Percentiles rank a stretch among this genome's conserved stretches.
Evolutionary conservation across 139 green algal genomes (phyloP).

Genomic region (Pedinophyceae sp.): DNA sequence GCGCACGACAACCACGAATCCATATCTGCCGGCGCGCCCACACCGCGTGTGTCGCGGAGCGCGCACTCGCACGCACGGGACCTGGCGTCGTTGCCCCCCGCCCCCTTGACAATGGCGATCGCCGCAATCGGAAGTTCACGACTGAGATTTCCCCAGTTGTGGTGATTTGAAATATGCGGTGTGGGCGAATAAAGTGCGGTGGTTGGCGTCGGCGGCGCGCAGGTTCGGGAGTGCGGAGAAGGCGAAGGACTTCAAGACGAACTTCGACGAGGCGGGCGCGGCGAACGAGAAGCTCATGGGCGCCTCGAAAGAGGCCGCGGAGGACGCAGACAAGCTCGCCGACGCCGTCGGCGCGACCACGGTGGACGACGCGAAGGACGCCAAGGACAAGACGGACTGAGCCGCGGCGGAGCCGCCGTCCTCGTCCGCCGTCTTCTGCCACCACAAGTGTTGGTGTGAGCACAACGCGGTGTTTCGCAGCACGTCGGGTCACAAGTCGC

Average conservation of each 20-base stretch:
- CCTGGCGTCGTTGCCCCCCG: background rate
- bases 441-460: too few relatives aligned
- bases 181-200: background rate
- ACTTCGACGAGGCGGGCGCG: conserved; percentile 48
- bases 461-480: too few relatives aligned
- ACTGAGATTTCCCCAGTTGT: background rate
- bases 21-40: too few relatives aligned
- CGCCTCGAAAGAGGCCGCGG: background rate
- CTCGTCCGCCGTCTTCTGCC: too few relatives aligned
- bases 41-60: conserved; percentile 35
- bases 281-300: conserved; percentile 36
- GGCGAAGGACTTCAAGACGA: conserved; percentile 61
- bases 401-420: too few relatives aligned
- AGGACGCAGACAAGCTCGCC: background rate
- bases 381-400: too few relatives aligned
- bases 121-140: background rate
- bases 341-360: too few relatives aligned
- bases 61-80: too few relatives aligned
- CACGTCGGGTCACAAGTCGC: too few relatives aligned
- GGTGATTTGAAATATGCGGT: background rate
- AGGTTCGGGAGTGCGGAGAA: conserved; percentile 6
- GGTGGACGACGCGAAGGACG: too few relatives aligned
- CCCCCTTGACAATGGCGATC: background rate
- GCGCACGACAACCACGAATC: too few relatives aligned
- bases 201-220: background rate